These are phyloP conservation scores for Blastocystis sp. DNA, from an alignment of 352 stramenopile species.

Conservation along the genomic window DNA sequence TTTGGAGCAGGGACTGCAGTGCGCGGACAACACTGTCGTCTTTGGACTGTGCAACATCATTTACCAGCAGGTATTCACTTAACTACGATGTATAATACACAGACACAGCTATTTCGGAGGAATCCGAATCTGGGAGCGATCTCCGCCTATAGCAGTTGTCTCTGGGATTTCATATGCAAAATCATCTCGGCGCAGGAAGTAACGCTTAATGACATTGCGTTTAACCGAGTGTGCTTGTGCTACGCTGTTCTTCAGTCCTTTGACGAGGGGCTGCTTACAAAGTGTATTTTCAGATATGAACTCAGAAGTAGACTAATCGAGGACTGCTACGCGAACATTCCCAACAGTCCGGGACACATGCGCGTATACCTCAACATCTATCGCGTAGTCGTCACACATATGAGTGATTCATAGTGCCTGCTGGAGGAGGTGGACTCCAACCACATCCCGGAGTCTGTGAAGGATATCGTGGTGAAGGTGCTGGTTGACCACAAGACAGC, in stretches of 20 bases:
- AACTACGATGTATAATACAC: too few relatives aligned
- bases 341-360: background rate
- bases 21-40: background rate
- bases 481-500: background rate
- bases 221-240: slow-evolving; percentile 33
- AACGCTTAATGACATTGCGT: background rate
- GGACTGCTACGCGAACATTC: background rate
- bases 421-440: slow-evolving; percentile 31
- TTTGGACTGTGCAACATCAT: slow-evolving; percentile 38
- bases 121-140: slow-evolving; percentile 8
- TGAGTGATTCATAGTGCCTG: background rate
- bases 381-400: background rate
- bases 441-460: slow-evolving; percentile 6
- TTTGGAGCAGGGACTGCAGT: background rate
- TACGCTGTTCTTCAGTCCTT: background rate
- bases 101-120: background rate
- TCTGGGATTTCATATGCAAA: background rate
- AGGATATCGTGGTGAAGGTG: slow-evolving; percentile 7
- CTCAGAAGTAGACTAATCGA: slow-evolving; percentile 16
- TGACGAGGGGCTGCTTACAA: background rate
- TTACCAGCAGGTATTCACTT: slow-evolving; percentile 14
- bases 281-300: background rate
- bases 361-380: slow-evolving; percentile 9
- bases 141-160: background rate
- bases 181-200: background rate